phyloP scores from a whole-genome alignment of 2,329 filamentous ascomycete genomes.

The Sporothrix mexicana region DNA sequence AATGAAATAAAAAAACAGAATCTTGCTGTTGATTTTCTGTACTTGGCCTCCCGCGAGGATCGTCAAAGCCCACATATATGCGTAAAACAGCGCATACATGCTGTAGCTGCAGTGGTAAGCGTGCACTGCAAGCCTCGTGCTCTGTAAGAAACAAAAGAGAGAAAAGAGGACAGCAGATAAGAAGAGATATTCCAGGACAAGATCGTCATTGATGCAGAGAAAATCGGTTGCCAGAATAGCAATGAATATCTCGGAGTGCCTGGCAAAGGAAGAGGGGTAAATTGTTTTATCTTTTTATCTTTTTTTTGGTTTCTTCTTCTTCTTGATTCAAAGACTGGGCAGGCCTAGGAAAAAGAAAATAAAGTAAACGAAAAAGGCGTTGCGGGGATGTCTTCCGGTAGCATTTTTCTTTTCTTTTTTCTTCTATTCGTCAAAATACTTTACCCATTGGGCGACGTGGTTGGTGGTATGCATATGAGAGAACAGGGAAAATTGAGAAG shows the following conservation, averaged over 20 bases:
- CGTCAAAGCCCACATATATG: not conserved
- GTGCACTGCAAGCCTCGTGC: no score
- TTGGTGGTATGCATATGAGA: slow-evolving; percentile 15
- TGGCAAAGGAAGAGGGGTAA: not conserved
- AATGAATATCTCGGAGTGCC: not conserved
- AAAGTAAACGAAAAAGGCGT: not conserved
- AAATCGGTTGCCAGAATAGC: no score
- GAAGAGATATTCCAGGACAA: not conserved
- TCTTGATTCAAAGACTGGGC: not conserved
- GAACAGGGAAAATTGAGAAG: not conserved
- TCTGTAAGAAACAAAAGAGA: no score
- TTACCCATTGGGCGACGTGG: slow-evolving; percentile 10
- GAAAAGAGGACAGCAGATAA: not conserved
- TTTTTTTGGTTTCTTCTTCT: not conserved
- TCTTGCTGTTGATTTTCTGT: not conserved
- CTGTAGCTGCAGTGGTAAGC: not conserved
- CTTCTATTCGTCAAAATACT: not conserved
- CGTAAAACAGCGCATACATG: not conserved
- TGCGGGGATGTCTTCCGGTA: not conserved
- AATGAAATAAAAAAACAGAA: not conserved
- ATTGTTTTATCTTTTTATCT: not conserved
- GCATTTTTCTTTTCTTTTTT: not conserved
- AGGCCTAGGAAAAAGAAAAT: not conserved
- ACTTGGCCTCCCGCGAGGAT: not conserved
- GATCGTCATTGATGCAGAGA: not conserved